Percentiles rank a stretch among this genome's conserved stretches.
These are phyloP conservation scores for Russula sp. DNA, from an alignment of 768 basidiomycete species.

Conservation along the genomic window DNA sequence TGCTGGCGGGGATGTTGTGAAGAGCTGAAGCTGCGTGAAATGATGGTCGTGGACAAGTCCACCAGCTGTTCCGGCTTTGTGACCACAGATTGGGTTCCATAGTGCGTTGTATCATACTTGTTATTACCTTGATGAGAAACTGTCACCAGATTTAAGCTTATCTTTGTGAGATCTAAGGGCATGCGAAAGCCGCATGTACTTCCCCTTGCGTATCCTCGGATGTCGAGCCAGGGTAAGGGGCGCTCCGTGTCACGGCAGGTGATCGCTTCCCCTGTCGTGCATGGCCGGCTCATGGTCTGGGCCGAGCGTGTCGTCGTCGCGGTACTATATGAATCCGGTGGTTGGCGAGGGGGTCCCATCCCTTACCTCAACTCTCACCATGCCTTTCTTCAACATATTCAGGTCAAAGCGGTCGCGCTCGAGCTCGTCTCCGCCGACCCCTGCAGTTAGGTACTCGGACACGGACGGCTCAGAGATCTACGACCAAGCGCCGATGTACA, in stretches of 20 bases:
- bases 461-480: conserved; percentile 6
- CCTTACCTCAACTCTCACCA: conserved; percentile 15
- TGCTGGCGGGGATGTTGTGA: conserved; percentile 13
- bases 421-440: background rate
- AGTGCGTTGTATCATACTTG: conserved; percentile 17
- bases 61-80: conserved; percentile 3
- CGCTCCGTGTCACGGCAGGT: conserved; percentile 19
- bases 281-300: conserved; percentile 16
- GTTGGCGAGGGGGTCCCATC: conserved; percentile 4
- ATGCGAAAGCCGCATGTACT: conserved; percentile 19
- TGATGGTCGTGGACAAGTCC: conserved; percentile 1
- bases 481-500: background rate
- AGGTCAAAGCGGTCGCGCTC: conserved; percentile 17
- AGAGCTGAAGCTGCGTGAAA: conserved; percentile 10
- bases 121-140: conserved; percentile 15
- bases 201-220: conserved; percentile 4
- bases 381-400: conserved; percentile 23
- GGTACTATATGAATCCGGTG: conserved; percentile 15
- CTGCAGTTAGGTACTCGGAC: conserved; percentile 2
- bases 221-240: conserved; percentile 17
- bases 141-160: conserved; percentile 10
- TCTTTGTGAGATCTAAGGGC: conserved; percentile 15
- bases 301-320: conserved; percentile 5
- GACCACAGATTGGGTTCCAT: conserved; percentile 3
- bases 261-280: conserved; percentile 18